Conservation (phyloP, 2,329 filamentous ascomycete species). For the Aspergillus pseudoglaucus region DNA sequence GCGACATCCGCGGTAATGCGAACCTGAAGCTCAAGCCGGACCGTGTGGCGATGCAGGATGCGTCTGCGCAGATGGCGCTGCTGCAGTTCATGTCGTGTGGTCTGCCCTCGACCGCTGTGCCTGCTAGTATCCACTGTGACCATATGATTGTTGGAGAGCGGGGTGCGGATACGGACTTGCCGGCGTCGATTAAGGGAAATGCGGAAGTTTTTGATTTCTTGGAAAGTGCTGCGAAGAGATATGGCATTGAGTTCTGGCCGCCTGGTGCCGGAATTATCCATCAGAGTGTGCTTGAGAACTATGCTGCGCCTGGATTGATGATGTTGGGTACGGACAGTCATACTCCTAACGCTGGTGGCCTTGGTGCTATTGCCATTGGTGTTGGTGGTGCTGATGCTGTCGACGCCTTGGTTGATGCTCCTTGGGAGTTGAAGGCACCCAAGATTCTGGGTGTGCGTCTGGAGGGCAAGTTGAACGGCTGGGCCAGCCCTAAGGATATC, state of each 20-base stretch:
- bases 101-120: conserved; percentile 80
- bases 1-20: conserved; percentile 74
- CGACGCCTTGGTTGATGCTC: conserved; percentile 89
- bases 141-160: conserved; percentile 96
- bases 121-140: conserved; percentile 96
- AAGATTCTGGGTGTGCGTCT: conserved; percentile 81
- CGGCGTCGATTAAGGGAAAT: conserved; percentile 80
- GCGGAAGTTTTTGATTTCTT: conserved; percentile 97
- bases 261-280: conserved; percentile 93
- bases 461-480: conserved; percentile 75
- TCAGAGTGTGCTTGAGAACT: conserved; percentile 96
- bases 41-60: conserved; percentile 98
- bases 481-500: conserved; percentile 92
- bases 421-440: conserved; percentile 95
- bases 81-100: conserved; percentile 98
- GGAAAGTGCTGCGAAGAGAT: conserved; percentile 83
- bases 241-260: conserved; percentile 93
- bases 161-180: conserved; percentile 79
- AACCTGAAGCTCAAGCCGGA: conserved; percentile 97
- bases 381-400: conserved; percentile 96
- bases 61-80: conserved; percentile 95
- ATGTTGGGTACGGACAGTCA: conserved; percentile 98
- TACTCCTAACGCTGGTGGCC: conserved; percentile 91
- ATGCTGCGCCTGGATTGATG: conserved; percentile 93
- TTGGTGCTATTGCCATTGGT: conserved; percentile 90